These are phyloP conservation scores for Lentinula sp. DNA, from an alignment of 768 basidiomycete species.

Conservation along the genomic window DNA sequence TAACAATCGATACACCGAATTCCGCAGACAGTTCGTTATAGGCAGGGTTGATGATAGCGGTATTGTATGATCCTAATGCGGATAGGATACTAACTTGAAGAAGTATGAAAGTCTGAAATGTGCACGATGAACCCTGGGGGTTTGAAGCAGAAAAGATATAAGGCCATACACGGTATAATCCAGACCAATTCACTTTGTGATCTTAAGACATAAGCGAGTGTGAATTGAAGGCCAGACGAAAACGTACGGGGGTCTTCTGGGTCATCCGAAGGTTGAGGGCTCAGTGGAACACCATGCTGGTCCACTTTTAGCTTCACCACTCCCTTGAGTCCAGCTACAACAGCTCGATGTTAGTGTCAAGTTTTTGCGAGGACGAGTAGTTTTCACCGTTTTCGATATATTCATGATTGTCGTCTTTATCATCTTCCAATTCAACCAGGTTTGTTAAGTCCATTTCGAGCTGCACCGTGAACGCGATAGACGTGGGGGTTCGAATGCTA, in stretches of 20 bases:
- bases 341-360: not conserved
- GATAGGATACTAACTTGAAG: slow-evolving; percentile 2
- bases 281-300: slow-evolving; percentile 2
- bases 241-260: slow-evolving; percentile 3
- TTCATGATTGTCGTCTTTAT: not conserved
- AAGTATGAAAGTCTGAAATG: not conserved
- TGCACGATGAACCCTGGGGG: not conserved
- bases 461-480: not conserved
- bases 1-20: slow-evolving; percentile 1
- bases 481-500: too few species aligned
- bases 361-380: not conserved
- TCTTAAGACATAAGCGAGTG: not conserved
- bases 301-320: not conserved
- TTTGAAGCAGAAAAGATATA: not conserved
- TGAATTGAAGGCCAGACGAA: not conserved
- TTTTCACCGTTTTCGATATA: not conserved
- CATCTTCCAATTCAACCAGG: not conserved
- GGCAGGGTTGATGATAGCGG: slow-evolving; percentile 1
- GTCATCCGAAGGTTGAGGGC: slow-evolving; percentile 1
- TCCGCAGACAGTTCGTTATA: not conserved
- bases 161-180: not conserved
- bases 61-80: not conserved
- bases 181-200: not conserved
- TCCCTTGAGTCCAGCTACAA: not conserved
- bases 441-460: not conserved